These are phyloP conservation scores for Paramecium primaurelia DNA, from an alignment of 73 alveolate species.

Conservation along the genomic window DNA sequence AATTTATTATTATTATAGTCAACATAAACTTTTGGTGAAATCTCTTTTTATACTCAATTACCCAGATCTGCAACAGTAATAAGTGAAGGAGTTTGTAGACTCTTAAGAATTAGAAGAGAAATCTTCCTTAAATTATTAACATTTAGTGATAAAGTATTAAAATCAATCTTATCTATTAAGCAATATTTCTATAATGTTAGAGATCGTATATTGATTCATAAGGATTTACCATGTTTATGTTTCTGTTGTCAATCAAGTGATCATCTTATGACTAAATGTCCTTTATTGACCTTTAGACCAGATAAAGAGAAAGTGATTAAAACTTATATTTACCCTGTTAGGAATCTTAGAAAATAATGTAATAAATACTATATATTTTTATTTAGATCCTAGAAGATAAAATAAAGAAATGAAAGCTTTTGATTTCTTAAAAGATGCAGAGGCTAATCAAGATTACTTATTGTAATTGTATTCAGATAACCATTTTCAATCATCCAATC, in stretches of 20 bases:
- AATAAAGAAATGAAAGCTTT: not conserved
- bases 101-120: constrained; percentile 8
- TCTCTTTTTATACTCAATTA: not conserved
- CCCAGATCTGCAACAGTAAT: constrained; percentile 20
- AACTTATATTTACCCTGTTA: not conserved
- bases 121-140: not conserved
- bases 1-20: not conserved
- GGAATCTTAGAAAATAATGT: not conserved
- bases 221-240: not conserved
- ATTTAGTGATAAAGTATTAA: not conserved
- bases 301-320: not conserved
- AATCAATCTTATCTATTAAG: not conserved
- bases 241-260: not conserved
- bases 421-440: not conserved
- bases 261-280: not conserved
- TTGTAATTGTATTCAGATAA: not conserved
- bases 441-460: not conserved
- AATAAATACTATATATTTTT: not conserved
- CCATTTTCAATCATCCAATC: not conserved
- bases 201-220: not conserved
- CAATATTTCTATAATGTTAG: not conserved
- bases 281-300: not conserved
- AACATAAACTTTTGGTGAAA: not conserved
- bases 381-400: not conserved
- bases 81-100: not conserved